These are phyloP conservation scores for Phytophthora brassicae DNA, from an alignment of 352 stramenopile species.

Conservation along the genomic window DNA sequence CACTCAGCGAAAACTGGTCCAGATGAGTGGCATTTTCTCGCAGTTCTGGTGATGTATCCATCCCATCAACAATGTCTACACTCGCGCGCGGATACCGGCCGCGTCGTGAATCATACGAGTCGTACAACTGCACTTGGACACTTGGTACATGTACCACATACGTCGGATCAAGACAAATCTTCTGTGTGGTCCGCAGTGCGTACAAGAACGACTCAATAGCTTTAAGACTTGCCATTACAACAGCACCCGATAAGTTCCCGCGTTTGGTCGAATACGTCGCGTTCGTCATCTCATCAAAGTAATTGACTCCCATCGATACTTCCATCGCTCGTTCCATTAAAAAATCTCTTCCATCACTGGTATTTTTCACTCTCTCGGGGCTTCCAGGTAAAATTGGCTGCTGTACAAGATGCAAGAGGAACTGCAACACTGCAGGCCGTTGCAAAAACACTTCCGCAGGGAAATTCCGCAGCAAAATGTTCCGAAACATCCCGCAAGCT, in stretches of 20 bases:
- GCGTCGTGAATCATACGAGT: constrained; percentile 35
- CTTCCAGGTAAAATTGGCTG: constrained; percentile 51
- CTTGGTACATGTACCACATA: constrained; percentile 38
- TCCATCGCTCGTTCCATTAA: constrained; percentile 31
- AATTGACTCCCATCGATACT: constrained; percentile 58
- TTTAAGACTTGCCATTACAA: constrained; percentile 64
- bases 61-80: constrained; percentile 8
- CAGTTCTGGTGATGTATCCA: background rate
- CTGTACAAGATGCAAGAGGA: constrained; percentile 64
- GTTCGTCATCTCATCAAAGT: constrained; percentile 63
- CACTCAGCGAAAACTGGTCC: constrained; percentile 44
- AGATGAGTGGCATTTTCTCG: background rate
- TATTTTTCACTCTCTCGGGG: background rate
- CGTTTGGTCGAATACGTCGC: constrained; percentile 52
- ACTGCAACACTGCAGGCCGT: constrained; percentile 53
- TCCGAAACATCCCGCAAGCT: constrained; percentile 52
- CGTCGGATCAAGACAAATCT: constrained; percentile 45
- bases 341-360: background rate
- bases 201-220: constrained; percentile 62
- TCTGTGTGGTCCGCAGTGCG: constrained; percentile 37
- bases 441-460: constrained; percentile 72
- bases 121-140: constrained; percentile 20
- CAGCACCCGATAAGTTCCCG: constrained; percentile 42
- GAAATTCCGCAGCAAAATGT: constrained; percentile 64
- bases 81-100: constrained; percentile 38